Base-by-base conservation (phyloP, 179 eudicot species). In the Pouteria campechiana region DNA sequence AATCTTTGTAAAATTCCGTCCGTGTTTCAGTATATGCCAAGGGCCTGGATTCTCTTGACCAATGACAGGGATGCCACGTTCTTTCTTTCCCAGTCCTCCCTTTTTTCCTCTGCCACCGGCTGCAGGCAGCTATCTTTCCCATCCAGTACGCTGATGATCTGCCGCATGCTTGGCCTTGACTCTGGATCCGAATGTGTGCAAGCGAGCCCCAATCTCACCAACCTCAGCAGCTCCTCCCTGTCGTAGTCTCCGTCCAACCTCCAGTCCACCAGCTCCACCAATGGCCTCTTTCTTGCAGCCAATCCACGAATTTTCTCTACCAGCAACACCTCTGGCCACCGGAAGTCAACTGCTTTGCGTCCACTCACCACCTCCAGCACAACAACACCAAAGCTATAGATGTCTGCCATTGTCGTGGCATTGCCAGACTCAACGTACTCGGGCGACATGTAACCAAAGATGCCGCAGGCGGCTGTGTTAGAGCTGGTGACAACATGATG, bases 361-460 rank as follows among this genome's bases (percentile, higher is more conserved):
- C 98, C 98, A 17, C 52, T 86, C 2, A 86, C 61, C 41, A 90
- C 61, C 76, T 90, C 98, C 15, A 85, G 87, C 48, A 90, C 56
- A 17, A 90, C 98, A 13, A 86, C 74, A 0, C 98, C 98, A 17
- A 86, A 90, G 61, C 98, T 79, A 18, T 90, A 90, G 7, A 90
- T 65, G 50, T 90, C 98, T 4, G 94, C 89, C 44, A 58, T 68
- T 3, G 93, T 51, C 15, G 88, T 79, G 19, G 96, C 98, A 30
- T 82, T 82, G 9, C 98, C 96, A 2, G 70, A 67, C 24, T 81
- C 86, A 74, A 90, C 68, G 29, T 86, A 86, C 53, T 90, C 98
- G 0, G 98, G 95, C 4, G 98, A 75, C 75, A 90, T 86, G 50
- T 90, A 79, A 7, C 98, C 98, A 15, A 90, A 90, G 28, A 90